Evolutionary conservation across 2,329 filamentous ascomycete genomes (phyloP).

Genomic region (Cryphonectria naterciae): DNA sequence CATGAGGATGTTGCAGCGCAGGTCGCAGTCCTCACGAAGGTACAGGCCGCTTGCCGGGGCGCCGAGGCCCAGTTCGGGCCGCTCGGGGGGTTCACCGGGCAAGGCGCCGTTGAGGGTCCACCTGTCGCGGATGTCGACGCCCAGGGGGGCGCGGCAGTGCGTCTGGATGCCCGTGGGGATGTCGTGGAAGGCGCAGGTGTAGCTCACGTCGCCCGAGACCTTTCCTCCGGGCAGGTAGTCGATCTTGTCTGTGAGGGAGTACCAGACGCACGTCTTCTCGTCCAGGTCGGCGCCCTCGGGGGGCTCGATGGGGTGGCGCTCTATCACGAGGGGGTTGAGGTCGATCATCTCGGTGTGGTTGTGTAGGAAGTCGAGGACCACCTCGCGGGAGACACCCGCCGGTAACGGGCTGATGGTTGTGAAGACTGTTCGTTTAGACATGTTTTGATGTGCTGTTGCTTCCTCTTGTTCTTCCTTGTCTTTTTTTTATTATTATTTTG

Average conservation of each 20-base stretch:
- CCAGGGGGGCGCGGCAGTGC: conserved; percentile 81
- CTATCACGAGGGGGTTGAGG: conserved; percentile 80
- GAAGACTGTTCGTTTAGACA: conserved; percentile 74
- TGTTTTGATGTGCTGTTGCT: background rate
- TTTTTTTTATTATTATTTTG: background rate
- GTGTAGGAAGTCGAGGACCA: conserved; percentile 76
- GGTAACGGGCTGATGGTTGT: conserved; percentile 82
- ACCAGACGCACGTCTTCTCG: conserved; percentile 77
- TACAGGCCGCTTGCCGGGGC: conserved; percentile 73
- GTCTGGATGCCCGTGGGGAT: conserved; percentile 75
- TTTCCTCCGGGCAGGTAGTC: conserved; percentile 72
- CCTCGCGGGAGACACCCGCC: conserved; percentile 65
- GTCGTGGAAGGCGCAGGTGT: conserved; percentile 81
- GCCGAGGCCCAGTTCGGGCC: conserved; percentile 67
- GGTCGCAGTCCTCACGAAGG: conserved; percentile 82
- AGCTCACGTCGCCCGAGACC: conserved; percentile 69
- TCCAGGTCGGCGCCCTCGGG: conserved; percentile 70
- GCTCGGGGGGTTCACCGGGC: conserved; percentile 69
- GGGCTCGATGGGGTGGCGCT: conserved; percentile 69
- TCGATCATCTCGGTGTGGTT: conserved; percentile 84
- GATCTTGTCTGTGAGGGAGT: conserved; percentile 77
- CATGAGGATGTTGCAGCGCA: conserved; percentile 79
- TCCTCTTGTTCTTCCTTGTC: background rate
- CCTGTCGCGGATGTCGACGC: conserved; percentile 76
- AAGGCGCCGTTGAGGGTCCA: conserved; percentile 77